phyloP scores from a whole-genome alignment of 345 rosid genomes.

The Salix dunnii region DNA sequence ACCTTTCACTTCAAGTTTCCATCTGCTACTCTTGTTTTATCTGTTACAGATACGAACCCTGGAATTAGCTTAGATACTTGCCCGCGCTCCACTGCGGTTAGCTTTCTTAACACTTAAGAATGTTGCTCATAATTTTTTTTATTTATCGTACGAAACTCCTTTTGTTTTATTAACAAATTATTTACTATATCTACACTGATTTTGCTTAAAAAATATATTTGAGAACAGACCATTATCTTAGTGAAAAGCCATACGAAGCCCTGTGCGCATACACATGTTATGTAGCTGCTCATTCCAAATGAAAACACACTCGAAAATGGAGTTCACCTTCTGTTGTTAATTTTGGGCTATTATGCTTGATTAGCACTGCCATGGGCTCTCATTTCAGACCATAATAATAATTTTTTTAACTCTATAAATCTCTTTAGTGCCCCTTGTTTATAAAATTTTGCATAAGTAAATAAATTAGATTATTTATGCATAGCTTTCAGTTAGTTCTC shows the following conservation, averaged over 20 bases:
- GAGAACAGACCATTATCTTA: neutral
- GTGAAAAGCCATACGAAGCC: neutral
- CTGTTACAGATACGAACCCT: neutral
- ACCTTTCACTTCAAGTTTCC: neutral
- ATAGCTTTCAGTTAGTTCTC: rapidly evolving
- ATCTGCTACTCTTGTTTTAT: neutral
- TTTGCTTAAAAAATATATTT: neutral
- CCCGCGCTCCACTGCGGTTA: no score
- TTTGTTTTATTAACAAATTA: neutral
- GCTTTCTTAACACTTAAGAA: no score
- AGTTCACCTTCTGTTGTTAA: neutral
- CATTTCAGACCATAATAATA: neutral
- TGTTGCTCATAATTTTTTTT: neutral
- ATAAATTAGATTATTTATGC: neutral
- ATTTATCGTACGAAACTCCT: neutral
- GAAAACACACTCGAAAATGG: neutral
- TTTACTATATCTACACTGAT: neutral
- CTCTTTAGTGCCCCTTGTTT: neutral
- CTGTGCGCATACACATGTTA: neutral
- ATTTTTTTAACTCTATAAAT: neutral
- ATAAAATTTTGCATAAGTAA: neutral
- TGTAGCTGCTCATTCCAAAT: neutral
- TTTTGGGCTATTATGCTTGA: neutral
- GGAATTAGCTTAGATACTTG: no score
- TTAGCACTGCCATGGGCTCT: neutral